Evolutionary conservation across 805 yeast species (phyloP).

Genomic region (Saturnispora saitoi): DNA sequence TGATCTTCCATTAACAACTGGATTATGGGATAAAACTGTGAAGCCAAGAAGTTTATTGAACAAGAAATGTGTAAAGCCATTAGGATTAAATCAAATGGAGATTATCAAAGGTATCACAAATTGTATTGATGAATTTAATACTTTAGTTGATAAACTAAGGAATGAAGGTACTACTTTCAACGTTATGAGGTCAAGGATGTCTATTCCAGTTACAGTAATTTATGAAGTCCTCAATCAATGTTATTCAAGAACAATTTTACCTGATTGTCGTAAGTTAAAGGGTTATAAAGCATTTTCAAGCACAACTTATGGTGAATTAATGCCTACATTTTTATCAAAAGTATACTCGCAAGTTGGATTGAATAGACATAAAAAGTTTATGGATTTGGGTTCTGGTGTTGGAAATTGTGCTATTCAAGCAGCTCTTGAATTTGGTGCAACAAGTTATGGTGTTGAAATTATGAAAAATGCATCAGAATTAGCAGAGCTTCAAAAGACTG

Average conservation of each 20-base stretch:
- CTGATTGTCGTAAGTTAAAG: conserved; percentile 53
- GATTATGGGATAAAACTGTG: not conserved
- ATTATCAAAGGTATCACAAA: conserved; percentile 2
- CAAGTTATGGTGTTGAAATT: conserved; percentile 83
- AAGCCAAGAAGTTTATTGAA: not conserved
- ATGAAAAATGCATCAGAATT: conserved; percentile 74
- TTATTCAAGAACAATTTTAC: conserved; percentile 73
- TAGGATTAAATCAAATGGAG: not conserved
- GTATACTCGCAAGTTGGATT: conserved; percentile 56
- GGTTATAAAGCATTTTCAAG: conserved; percentile 81
- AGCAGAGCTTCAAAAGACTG: conserved; percentile 51
- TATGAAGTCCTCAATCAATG: conserved; percentile 68
- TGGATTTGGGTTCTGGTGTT: conserved; percentile 91
- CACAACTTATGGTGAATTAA: conserved; percentile 82
- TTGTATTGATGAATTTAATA: conserved; percentile 37
- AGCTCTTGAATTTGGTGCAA: conserved; percentile 75
- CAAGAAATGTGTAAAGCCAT: not conserved
- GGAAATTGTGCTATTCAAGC: conserved; percentile 90
- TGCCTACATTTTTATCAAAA: conserved; percentile 67
- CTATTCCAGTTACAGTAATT: conserved; percentile 35
- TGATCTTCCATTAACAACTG: not conserved
- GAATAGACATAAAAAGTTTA: conserved; percentile 46
- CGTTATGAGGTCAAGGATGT: conserved; percentile 13
- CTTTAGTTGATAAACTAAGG: conserved; percentile 29
- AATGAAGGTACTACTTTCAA: conserved; percentile 24